Evolutionary conservation across 2,329 filamentous ascomycete species (phyloP), one percentile per base, ranked within the genome.

Genomic region (Fusarium napiforme): DNA sequence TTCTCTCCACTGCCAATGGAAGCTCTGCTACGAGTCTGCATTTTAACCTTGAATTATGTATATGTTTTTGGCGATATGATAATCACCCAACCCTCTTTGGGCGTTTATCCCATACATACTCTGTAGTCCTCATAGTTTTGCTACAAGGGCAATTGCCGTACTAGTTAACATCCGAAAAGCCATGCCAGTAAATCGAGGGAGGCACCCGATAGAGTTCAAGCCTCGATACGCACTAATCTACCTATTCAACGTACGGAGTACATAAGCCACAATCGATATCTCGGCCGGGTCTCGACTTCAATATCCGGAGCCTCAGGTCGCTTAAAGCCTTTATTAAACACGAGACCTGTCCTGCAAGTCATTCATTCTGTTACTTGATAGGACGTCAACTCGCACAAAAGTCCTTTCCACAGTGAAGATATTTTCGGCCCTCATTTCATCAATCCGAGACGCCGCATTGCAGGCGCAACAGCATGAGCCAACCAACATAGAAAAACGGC

Each of bases 241-340:
- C 52, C 39, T 30, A 26, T 50, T 42, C 52, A 60, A 67, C 70
- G 66, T 64, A 34, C 32, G 12, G 11, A 12, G 30, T 34, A 64
- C 70, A 67, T 60, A 67, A 61, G 71, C 71, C 71, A 73, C 71
- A 65, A 60, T 56, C 45, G 55, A 74, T 40, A 47, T 74, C 63
- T 73, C 71, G 71, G 71, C 71, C 71, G 71, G 71, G 67, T 72
- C 61, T 72, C 45, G 67, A 73, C 55, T 69, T 40, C 52, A 23
- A 72, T 64, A 36, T 73, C 71, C 71, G 70, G 42, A 64, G 61
- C 71, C 62, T 61, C 42, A 64, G 57, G 40, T 60, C 39, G 30
- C 36, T 67, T 14, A 21, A 37, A 58, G 32, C 50, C 32, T 67
- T 61, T 30, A 30, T 30, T n/a, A 19, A 53, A 43, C 45, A 30